Base-by-base conservation (phyloP, 75 land plant genomes). In the Ceratopteris richardii region DNA sequence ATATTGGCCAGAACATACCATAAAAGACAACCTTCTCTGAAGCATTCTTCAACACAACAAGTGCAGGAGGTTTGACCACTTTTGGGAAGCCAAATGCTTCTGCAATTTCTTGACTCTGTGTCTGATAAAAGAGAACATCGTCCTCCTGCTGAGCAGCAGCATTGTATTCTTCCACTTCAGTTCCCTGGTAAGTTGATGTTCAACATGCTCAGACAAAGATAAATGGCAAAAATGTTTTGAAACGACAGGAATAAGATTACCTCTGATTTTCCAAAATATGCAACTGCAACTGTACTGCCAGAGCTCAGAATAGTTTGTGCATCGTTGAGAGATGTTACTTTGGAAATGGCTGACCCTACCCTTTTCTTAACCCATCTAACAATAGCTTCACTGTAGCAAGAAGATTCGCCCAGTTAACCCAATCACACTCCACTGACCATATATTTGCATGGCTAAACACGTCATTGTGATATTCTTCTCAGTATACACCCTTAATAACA, bases 61-160 rank as follows among this genome's bases (percentile, higher is more conserved):
- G 51, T 20, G 85, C 76, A 25, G 98, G 98, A 18, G 80, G 70
- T 53, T 83, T 77, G 24, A 62, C 70, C 24, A 65, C 58, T 14
- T 78, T 51, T 9, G 78, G 77, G 33, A 89, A 66, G 61, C 79
- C 66, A 60, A 93, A 83, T 28, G 80, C 61, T 68, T 79, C 73
- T 14, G 96, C 90, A 2, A 86, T 85, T 51, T 71, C 76, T 43
- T 77, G 57, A 60, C 44, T 71, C n/a, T 51, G 61, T 28, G 52
- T 71, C 63, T 85, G 87, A 58, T 89, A 89, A 41, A 93, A 89
- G 30, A 62, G 65, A 55, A 93, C 91, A 56, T 67, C 87, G 66
- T 93, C 98, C 56, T 93, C 87, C 63, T 83, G 83, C 44, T 68
- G 86, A 40, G 98, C 85, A 23, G 85, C 96, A 66, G 85, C 79